These are phyloP conservation scores for Debaryomyces castellii DNA, from an alignment of 805 yeast species.

Conservation along the genomic window DNA sequence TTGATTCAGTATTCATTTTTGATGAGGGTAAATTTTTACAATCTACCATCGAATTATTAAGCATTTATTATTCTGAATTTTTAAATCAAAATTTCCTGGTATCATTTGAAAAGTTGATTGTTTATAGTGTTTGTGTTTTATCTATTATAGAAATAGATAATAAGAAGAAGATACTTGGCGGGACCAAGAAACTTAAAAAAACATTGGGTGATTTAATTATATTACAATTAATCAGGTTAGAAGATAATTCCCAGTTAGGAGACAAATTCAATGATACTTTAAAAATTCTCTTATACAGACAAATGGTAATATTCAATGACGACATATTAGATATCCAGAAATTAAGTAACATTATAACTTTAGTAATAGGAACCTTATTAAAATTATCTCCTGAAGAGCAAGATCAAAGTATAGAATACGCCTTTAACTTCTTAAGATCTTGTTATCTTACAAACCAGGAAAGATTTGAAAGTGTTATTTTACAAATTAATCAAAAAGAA, in stretches of 20 bases:
- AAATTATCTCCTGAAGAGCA: slow-evolving; percentile 16
- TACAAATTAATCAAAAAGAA: slow-evolving; percentile 12
- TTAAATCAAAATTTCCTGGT: slow-evolving; percentile 27
- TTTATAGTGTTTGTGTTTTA: slow-evolving; percentile 27
- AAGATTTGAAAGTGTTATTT: slow-evolving; percentile 15
- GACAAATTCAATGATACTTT: slow-evolving; percentile 16
- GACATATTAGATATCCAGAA: slow-evolving; percentile 33
- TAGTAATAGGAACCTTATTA: slow-evolving; percentile 30
- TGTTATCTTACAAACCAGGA: slow-evolving; percentile 30
- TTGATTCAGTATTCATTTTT: slow-evolving; percentile 32
- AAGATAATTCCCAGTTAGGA: slow-evolving; percentile 9
- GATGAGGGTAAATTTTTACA: slow-evolving; percentile 30
- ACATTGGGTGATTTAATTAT: slow-evolving; percentile 28
- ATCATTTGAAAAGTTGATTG: slow-evolving; percentile 18
- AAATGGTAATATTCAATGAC: slow-evolving; percentile 25
- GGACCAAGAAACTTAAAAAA: slow-evolving; percentile 16
- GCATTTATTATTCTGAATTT: slow-evolving; percentile 28
- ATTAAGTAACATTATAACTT: slow-evolving; percentile 30
- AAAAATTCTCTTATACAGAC: slow-evolving; percentile 33
- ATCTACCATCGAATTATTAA: slow-evolving; percentile 22
- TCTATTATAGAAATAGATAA: slow-evolving; percentile 28
- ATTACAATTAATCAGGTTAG: slow-evolving; percentile 25
- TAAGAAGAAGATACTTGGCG: slow-evolving; percentile 2
- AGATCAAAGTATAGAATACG: slow-evolving; percentile 19
- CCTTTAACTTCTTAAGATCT: slow-evolving; percentile 37